Evolutionary conservation across 805 yeast genomes (phyloP), one percentile per base, ranked within the genome.

Genomic region (Pichia californica): DNA sequence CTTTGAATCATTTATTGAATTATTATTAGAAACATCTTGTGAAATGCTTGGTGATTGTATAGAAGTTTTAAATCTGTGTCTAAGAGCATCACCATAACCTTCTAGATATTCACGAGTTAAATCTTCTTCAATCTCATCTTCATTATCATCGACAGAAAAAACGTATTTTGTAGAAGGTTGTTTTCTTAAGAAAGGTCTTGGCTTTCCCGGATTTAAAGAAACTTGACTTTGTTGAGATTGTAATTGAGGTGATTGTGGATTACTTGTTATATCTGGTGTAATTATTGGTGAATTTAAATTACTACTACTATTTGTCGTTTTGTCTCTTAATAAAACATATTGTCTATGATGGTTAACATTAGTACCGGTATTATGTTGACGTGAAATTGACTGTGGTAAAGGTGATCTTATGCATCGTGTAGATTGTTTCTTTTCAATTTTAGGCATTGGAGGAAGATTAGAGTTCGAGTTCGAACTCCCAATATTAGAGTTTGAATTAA

Each of bases 121-220:
- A 50, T 76, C 84, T 15, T 74, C 76, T 47, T 77, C 83, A 15
- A 80, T 71, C 49, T 86, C 95, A 49, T 77, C 76, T 34, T 83
- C 76, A 53, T 83, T 88, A 59, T 87, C 95, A 57, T 87, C 95
- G 0, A 86, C 94, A 29, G 88, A 79, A 58, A 81, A 87, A 0
- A 83, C 67, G 44, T 64, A 65, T 43, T 57, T 59, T 2, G 62
- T 43, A 5, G 61, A 55, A 3, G 64, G 53, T 20, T 58, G 56
- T 36, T 59, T 61, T 36, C 53, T 51, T 1, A 59, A 38, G 20
- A 30, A 52, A 7, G 61, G 61, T 34, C 38, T 51, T 2, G 58
- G 55, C 34, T 52, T 55, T 5, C 34, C 35, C 1, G 39, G 29
- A 5, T 18, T 8, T 15, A 37, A 25, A 18, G 25, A 29, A n/a